A percentile compares a stretch with the other conserved stretches of the same genome.
Conservation (phyloP, 1,284 basidiomycete species). For the Pseudozyma sp. region DNA sequence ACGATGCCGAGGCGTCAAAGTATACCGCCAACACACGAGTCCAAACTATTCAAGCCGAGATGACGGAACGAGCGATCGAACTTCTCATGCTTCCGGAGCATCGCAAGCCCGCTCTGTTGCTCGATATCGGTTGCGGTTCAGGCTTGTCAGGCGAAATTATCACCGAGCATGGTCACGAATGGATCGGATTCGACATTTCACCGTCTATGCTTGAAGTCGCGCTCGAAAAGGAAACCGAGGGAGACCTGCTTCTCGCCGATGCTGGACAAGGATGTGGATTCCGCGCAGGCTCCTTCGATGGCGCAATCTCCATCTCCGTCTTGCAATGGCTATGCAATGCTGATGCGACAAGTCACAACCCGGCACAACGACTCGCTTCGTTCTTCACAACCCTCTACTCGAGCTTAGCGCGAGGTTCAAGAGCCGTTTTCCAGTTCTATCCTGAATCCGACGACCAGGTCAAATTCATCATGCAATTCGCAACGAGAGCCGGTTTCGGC, state of each 20-base stretch:
- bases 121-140: slow-evolving; percentile 98
- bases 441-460: slow-evolving; percentile 68
- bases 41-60: slow-evolving; percentile 95
- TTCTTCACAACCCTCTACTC: slow-evolving; percentile 99
- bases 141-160: slow-evolving; percentile 97
- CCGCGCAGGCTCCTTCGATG: slow-evolving; percentile 95
- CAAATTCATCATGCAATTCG: slow-evolving; percentile 86
- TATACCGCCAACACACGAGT: slow-evolving; percentile 89
- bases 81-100: slow-evolving; percentile 80
- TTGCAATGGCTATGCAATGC: slow-evolving; percentile 99
- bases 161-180: slow-evolving; percentile 91
- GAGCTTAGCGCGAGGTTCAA: slow-evolving; percentile 86
- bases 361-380: slow-evolving; percentile 86
- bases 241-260: slow-evolving; percentile 69
- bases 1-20: slow-evolving; percentile 92
- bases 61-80: slow-evolving; percentile 96
- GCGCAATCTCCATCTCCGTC: slow-evolving; percentile 97
- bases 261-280: slow-evolving; percentile 76
- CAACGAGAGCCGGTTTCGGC: slow-evolving; percentile 94
- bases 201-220: slow-evolving; percentile 82
- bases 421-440: slow-evolving; percentile 80
- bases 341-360: slow-evolving; percentile 90
- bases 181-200: slow-evolving; percentile 94
- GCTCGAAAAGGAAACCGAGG: slow-evolving; percentile 65
- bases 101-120: slow-evolving; percentile 73